A percentile compares a stretch with the other conserved stretches of the same genome.
phyloP scores from a whole-genome alignment of 495 filamentous ascomycete genomes.

The Xylaria longipes region DNA sequence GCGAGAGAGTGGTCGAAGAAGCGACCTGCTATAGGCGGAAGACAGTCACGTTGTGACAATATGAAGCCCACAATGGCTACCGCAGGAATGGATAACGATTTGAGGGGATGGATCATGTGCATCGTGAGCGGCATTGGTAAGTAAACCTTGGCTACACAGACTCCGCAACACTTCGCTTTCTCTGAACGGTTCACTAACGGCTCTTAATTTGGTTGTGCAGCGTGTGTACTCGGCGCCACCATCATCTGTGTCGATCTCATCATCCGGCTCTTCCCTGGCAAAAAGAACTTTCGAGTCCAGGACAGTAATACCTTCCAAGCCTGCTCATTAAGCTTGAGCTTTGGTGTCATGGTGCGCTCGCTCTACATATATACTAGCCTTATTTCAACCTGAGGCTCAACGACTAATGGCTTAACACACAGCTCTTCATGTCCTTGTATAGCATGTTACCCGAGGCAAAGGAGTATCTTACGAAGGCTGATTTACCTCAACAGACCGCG shows the following conservation, averaged over 20 bases:
- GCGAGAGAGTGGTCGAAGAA: conserved; percentile 14
- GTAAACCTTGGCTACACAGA: conserved; percentile 32
- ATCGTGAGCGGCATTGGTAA: conserved; percentile 78
- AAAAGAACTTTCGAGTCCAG: conserved; percentile 82
- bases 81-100: conserved; percentile 73
- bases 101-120: conserved; percentile 92
- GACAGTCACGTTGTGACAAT: conserved; percentile 25
- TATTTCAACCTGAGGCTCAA: conserved; percentile 15
- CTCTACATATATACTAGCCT: conserved; percentile 20
- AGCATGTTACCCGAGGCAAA: conserved; percentile 91
- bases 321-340: conserved; percentile 87
- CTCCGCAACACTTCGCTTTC: conserved; percentile 18
- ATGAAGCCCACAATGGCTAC: conserved; percentile 40
- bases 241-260: conserved; percentile 88
- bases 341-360: conserved; percentile 88
- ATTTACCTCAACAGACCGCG: conserved; percentile 68
- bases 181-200: conserved; percentile 14
- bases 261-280: conserved; percentile 71
- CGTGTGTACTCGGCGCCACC: conserved; percentile 78
- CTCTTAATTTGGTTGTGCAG: conserved; percentile 48
- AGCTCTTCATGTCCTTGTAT: conserved; percentile 94
- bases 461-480: conserved; percentile 72
- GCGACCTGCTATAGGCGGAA: conserved; percentile 28
- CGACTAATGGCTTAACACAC: conserved; percentile 32
- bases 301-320: conserved; percentile 89